Evolutionary conservation across 192 early-diverging fungal genomes (phyloP).

Genomic region (Phycomyces blakesleeanus): DNA sequence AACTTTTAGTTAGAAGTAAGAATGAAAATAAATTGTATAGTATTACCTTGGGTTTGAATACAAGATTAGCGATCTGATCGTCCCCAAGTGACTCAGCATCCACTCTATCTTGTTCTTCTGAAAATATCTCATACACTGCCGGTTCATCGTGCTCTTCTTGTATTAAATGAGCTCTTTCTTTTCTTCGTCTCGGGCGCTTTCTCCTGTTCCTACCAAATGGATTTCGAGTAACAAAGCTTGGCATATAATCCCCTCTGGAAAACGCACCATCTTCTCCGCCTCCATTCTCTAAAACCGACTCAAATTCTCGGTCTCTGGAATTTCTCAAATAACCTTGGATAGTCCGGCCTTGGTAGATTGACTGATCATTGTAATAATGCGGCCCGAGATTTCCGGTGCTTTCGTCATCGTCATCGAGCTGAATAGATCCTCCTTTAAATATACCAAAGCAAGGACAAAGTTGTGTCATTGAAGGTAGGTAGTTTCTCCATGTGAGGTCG

Average conservation of each 20-base stretch:
- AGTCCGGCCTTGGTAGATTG: slow-evolving; percentile 12
- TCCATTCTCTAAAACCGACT: slow-evolving; percentile 4
- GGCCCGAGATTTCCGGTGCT: slow-evolving; percentile 6
- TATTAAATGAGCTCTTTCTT: neutral
- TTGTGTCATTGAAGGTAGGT: slow-evolving; percentile 29
- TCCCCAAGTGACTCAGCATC: slow-evolving; percentile 31
- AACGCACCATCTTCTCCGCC: slow-evolving; percentile 3
- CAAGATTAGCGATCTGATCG: slow-evolving; percentile 24
- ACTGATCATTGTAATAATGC: slow-evolving; percentile 26
- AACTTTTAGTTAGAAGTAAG: neutral
- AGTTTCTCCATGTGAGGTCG: slow-evolving; percentile 45
- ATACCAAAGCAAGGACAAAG: slow-evolving; percentile 26
- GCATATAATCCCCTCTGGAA: neutral
- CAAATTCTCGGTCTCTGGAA: slow-evolving; percentile 14
- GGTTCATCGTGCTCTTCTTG: slow-evolving; percentile 4
- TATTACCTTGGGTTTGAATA: neutral
- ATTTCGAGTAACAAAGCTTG: slow-evolving; percentile 23
- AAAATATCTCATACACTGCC: slow-evolving; percentile 12
- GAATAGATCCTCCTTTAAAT: slow-evolving; percentile 20
- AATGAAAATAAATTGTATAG: neutral
- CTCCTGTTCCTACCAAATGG: slow-evolving; percentile 23
- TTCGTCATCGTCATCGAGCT: slow-evolving; percentile 16
- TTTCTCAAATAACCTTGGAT: slow-evolving; percentile 9
- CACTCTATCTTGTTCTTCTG: slow-evolving; percentile 18
- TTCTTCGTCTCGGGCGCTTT: slow-evolving; percentile 14